phyloP scores from a whole-genome alignment of 169 alveolate species.

The Cryptosporidium baileyi region DNA sequence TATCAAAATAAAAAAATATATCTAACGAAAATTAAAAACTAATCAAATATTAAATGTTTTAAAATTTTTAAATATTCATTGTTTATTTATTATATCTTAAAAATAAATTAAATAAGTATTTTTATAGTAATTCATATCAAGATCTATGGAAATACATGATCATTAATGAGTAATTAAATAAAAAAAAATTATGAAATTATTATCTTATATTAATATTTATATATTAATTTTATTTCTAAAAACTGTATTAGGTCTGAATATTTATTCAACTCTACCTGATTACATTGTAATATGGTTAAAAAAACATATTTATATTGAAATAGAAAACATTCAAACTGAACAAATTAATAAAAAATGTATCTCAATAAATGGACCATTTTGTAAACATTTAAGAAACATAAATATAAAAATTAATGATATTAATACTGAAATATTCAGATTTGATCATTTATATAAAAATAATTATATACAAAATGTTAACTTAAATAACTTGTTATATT shows the following conservation, averaged over 20 bases:
- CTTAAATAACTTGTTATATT: no score
- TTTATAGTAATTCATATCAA: not conserved
- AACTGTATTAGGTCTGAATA: not conserved
- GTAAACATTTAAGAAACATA: not conserved
- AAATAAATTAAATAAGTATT: not conserved
- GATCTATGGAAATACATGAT: not conserved
- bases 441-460: not conserved
- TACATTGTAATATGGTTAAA: constrained; percentile 41
- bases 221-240: not conserved
- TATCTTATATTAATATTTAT: not conserved
- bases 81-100: not conserved
- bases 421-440: not conserved
- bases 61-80: no score
- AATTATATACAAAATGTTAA: not conserved
- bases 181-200: not conserved
- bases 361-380: constrained; percentile 40
- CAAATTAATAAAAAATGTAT: not conserved
- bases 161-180: not conserved
- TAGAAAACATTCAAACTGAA: not conserved
- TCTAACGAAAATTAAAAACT: no score
- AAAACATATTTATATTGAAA: constrained; percentile 14
- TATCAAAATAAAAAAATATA: no score
- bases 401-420: not conserved
- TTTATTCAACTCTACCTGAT: constrained; percentile 56
- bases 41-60: no score